These are phyloP conservation scores for Ramalina intermedia DNA, from an alignment of 495 filamentous ascomycete genomes.

Conservation along the genomic window DNA sequence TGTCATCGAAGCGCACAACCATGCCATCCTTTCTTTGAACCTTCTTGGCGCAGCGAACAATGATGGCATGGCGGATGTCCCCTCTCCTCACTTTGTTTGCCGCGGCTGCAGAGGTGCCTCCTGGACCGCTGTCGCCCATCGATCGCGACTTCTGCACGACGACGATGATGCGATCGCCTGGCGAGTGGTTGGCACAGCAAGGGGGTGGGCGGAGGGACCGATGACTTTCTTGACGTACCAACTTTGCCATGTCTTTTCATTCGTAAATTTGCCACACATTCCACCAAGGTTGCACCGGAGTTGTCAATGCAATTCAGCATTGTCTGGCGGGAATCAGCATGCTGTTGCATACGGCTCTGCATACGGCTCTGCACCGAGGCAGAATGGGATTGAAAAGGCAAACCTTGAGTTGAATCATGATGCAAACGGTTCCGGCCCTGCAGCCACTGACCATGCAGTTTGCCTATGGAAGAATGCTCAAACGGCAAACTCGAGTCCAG, in stretches of 20 bases:
- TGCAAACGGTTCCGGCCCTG: constrained; percentile 25
- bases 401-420: constrained; percentile 98
- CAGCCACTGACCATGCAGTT: neutral
- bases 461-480: neutral
- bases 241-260: constrained; percentile 84
- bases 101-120: constrained; percentile 39
- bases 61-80: constrained; percentile 90
- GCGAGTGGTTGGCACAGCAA: neutral
- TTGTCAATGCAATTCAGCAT: constrained; percentile 99
- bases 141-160: constrained; percentile 92
- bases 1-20: constrained; percentile 88
- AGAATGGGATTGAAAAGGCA: neutral
- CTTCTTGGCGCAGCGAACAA: constrained; percentile 82
- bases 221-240: constrained; percentile 39
- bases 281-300: constrained; percentile 93
- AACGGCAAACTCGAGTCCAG: neutral
- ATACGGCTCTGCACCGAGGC: neutral
- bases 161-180: constrained; percentile 92
- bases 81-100: constrained; percentile 90
- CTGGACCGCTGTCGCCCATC: constrained; percentile 46
- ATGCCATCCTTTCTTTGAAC: constrained; percentile 75
- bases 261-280: constrained; percentile 83
- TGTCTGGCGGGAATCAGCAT: constrained; percentile 40
- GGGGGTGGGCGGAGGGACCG: neutral
- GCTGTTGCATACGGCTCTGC: neutral